These are phyloP conservation scores for Lentithecium fluviatile DNA, from an alignment of 495 filamentous ascomycete genomes.

Conservation along the genomic window DNA sequence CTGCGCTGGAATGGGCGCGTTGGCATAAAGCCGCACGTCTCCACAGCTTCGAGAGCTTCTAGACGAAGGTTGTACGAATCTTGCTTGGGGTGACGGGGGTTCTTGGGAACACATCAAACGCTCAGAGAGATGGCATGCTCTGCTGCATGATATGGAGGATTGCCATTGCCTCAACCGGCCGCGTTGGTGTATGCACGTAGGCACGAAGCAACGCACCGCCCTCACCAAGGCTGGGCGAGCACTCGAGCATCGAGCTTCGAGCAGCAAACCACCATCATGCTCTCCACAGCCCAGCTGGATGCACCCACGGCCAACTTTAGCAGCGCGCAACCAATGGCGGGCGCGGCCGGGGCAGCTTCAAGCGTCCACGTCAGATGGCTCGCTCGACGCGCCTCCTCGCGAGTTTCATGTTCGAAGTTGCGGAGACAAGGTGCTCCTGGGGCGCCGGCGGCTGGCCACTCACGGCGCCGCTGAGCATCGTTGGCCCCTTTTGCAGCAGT, in stretches of 20 bases:
- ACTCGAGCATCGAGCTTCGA: neutral
- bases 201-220: neutral
- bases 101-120: no score
- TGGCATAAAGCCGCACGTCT: constrained; percentile 3
- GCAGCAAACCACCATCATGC: neutral
- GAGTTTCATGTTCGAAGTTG: constrained; percentile 26
- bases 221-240: neutral
- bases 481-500: neutral
- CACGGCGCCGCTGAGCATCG: neutral
- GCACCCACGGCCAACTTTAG: constrained; percentile 15
- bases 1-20: neutral
- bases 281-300: constrained; percentile 12
- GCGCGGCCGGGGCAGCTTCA: neutral
- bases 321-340: constrained; percentile 3
- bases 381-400: constrained; percentile 11
- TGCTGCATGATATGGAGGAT: no score
- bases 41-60: neutral
- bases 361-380: constrained; percentile 26
- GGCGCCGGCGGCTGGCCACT: constrained; percentile 2
- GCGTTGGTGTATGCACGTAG: neutral
- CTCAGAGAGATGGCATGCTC: no score
- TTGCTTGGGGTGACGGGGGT: no score
- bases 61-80: no score
- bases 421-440: constrained; percentile 3
- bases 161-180: neutral